Conservation (phyloP, 345 rosid genomes). For the Clausena lansium region DNA sequence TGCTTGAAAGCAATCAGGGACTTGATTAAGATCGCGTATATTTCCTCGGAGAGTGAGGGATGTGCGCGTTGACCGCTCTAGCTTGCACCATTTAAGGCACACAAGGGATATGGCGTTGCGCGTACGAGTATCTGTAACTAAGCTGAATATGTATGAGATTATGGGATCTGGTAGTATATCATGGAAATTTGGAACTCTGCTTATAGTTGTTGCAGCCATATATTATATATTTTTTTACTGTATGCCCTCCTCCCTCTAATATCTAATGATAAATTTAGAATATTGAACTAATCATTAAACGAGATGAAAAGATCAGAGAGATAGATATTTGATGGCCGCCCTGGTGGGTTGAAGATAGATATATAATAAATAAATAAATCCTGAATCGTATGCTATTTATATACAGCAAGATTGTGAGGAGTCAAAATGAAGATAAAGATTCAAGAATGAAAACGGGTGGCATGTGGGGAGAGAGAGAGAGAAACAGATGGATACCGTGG, state of each 20-base stretch:
- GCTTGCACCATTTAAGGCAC: conserved; percentile 54
- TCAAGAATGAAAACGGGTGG: background rate
- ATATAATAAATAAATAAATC: background rate
- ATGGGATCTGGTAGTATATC: conserved; percentile 56
- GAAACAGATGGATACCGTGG: background rate
- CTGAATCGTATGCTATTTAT: background rate
- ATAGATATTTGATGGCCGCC: too few species aligned
- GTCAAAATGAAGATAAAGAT: conserved; percentile 9
- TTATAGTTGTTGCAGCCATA: conserved; percentile 1
- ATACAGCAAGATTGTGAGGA: background rate
- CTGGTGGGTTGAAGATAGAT: background rate
- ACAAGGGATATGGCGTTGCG: conserved; percentile 75
- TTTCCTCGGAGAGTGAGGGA: conserved; percentile 86
- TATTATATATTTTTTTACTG: background rate
- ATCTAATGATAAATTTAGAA: background rate
- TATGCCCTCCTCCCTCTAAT: background rate
- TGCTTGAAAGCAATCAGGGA: conserved; percentile 63
- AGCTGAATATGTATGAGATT: conserved; percentile 46
- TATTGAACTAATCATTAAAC: too few species aligned
- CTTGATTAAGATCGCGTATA: conserved; percentile 53
- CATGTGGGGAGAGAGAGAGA: background rate
- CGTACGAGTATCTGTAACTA: conserved; percentile 56
- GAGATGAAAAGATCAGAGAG: too few species aligned
- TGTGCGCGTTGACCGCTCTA: conserved; percentile 73
- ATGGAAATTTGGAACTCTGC: background rate